Evolutionary conservation across 1,284 basidiomycete genomes (phyloP).

Genomic region (Tilletia walkeri): DNA sequence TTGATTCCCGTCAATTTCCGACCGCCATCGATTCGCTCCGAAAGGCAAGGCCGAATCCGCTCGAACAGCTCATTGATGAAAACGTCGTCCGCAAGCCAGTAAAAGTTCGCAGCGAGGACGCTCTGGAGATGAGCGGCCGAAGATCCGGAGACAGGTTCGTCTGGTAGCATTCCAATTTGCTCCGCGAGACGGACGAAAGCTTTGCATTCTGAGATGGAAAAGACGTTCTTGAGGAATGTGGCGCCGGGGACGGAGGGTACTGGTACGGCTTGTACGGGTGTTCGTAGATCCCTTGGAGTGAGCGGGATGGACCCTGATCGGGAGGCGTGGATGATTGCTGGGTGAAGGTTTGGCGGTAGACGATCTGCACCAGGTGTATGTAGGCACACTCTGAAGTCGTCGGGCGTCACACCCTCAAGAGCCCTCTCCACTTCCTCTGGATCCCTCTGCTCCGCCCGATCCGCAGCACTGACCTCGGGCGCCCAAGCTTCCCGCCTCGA

Average conservation of each 20-base stretch:
- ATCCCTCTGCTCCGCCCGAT: neutral
- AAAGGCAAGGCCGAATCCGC: conserved; percentile 5
- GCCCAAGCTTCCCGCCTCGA: conserved; percentile 12
- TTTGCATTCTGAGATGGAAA: neutral
- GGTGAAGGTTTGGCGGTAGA: conserved; percentile 1
- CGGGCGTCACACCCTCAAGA: neutral
- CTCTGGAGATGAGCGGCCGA: conserved; percentile 12
- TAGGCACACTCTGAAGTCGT: conserved; percentile 15
- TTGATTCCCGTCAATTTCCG: conserved; percentile 13
- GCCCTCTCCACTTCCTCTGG: conserved; percentile 4
- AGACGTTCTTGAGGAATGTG: conserved; percentile 15
- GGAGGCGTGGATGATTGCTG: conserved; percentile 13
- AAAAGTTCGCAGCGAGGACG: conserved; percentile 11
- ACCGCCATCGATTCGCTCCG: conserved; percentile 14
- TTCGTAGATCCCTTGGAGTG: conserved; percentile 7
- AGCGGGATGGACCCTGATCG: conserved; percentile 7
- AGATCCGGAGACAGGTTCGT: conserved; percentile 11
- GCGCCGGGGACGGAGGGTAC: conserved; percentile 12
- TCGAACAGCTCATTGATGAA: conserved; percentile 14
- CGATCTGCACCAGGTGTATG: neutral
- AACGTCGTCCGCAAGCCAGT: conserved; percentile 14
- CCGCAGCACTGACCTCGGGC: neutral
- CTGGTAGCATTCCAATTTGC: conserved; percentile 12
- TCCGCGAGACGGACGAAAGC: conserved; percentile 14
- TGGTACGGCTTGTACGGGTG: neutral